phyloP scores from a whole-genome alignment of 441 rosid species.

The Jatropha multifida region DNA sequence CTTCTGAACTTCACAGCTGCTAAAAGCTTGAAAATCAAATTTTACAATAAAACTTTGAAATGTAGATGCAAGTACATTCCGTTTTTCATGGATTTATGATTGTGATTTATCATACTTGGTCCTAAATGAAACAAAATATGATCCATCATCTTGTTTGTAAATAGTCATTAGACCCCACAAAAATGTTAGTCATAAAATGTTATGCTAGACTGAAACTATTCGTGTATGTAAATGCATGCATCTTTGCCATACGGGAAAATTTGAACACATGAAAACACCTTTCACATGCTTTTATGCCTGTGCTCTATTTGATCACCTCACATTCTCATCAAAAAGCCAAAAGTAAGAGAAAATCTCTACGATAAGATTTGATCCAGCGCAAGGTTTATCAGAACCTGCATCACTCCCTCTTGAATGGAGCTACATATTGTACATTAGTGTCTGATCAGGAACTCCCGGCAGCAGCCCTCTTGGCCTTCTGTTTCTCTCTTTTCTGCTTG shows the following conservation, averaged over 20 bases:
- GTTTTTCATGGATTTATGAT: too few relatives aligned
- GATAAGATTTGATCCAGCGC: background rate
- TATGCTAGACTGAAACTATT: background rate
- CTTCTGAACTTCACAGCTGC: too few relatives aligned
- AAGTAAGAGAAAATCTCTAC: background rate
- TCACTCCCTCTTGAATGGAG: background rate
- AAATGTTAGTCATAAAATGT: too few relatives aligned
- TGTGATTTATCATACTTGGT: too few relatives aligned
- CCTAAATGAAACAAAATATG: too few relatives aligned
- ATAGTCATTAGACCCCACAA: too few relatives aligned
- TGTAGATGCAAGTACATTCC: too few relatives aligned
- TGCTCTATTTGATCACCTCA: background rate
- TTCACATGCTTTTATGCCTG: background rate
- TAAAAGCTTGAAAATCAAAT: too few relatives aligned
- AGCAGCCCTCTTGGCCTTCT: constrained; percentile 73
- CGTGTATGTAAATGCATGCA: background rate
- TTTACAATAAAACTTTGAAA: too few relatives aligned
- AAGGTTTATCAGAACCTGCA: background rate
- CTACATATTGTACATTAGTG: background rate
- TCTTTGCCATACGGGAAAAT: background rate
- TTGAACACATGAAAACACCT: background rate
- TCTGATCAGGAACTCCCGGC: constrained; percentile 25
- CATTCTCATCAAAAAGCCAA: background rate
- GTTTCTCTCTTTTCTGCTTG: constrained; percentile 94
- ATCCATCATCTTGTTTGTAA: too few relatives aligned